These are phyloP conservation scores for Aspergillus amoenus DNA, from an alignment of 2,329 filamentous ascomycete genomes.

Conservation along the genomic window DNA sequence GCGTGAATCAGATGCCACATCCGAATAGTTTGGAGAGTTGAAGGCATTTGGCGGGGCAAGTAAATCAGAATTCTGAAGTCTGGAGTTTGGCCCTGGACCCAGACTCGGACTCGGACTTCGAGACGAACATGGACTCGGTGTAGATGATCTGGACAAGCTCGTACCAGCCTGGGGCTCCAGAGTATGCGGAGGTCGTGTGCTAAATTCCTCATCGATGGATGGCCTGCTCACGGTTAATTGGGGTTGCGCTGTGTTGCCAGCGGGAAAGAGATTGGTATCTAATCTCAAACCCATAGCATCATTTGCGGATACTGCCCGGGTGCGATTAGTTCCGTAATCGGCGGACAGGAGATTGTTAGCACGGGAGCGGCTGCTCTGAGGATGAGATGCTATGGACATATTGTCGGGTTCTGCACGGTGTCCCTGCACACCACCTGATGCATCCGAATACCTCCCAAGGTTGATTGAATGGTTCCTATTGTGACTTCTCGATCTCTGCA, in stretches of 20 bases:
- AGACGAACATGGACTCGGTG: slow-evolving; percentile 29
- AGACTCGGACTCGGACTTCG: slow-evolving; percentile 32
- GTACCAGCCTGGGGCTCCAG: slow-evolving; percentile 20
- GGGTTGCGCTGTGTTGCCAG: slow-evolving; percentile 19
- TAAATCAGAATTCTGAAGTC: slow-evolving; percentile 36
- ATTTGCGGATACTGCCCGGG: slow-evolving; percentile 61
- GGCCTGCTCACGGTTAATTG: slow-evolving; percentile 43
- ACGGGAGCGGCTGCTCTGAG: slow-evolving; percentile 28
- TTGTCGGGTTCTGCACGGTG: slow-evolving; percentile 47
- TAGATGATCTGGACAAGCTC: slow-evolving; percentile 35
- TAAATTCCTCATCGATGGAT: slow-evolving; percentile 24
- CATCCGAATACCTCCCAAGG: slow-evolving; percentile 68
- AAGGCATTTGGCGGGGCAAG: slow-evolving; percentile 45
- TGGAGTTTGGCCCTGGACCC: slow-evolving; percentile 15
- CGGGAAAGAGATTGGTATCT: slow-evolving; percentile 38
- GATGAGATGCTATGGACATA: slow-evolving; percentile 50
- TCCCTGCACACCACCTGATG: slow-evolving; percentile 42
- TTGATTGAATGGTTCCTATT: slow-evolving; percentile 65
- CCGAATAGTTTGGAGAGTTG: slow-evolving; percentile 37
- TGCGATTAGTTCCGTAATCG: slow-evolving; percentile 28
- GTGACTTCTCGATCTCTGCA: slow-evolving; percentile 78
- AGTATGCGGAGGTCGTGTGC: slow-evolving; percentile 16
- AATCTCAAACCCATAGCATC: slow-evolving; percentile 51
- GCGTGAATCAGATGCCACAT: slow-evolving; percentile 19
- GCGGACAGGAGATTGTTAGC: slow-evolving; percentile 26